Evolutionary conservation across 2,329 filamentous ascomycete species (phyloP).

Genomic region (Sporothrix humicola): DNA sequence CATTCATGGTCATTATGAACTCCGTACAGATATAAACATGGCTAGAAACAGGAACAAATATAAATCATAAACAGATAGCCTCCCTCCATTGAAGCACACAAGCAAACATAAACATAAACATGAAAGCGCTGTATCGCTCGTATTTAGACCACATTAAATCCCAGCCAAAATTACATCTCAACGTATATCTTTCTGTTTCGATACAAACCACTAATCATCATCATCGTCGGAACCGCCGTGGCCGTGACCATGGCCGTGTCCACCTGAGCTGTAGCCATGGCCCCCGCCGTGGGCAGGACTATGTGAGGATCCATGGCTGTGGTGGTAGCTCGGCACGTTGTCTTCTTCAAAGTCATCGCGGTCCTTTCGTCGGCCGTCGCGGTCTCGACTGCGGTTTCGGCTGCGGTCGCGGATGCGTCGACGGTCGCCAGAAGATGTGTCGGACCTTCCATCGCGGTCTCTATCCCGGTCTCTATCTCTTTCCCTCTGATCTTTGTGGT

Average conservation of each 20-base stretch:
- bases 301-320: background rate
- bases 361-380: conserved; percentile 7
- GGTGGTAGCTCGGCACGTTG: conserved; percentile 7
- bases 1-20: background rate
- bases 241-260: background rate
- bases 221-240: conserved; percentile 19
- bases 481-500: background rate
- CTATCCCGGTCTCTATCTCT: background rate
- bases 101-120: background rate
- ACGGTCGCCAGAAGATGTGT: background rate
- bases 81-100: background rate
- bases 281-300: background rate
- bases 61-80: background rate
- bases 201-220: background rate
- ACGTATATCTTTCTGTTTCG: background rate
- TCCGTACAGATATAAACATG: background rate
- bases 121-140: background rate
- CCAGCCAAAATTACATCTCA: background rate
- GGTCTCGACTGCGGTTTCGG: background rate
- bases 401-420: background rate
- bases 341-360: conserved; percentile 25
- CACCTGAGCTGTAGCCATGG: background rate
- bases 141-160: background rate
- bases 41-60: background rate
- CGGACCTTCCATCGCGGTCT: conserved; percentile 3